A percentile compares a stretch with the other conserved stretches of the same genome.
phyloP scores from a whole-genome alignment of 2,329 filamentous ascomycete genomes.

The Botryotinia convoluta region DNA sequence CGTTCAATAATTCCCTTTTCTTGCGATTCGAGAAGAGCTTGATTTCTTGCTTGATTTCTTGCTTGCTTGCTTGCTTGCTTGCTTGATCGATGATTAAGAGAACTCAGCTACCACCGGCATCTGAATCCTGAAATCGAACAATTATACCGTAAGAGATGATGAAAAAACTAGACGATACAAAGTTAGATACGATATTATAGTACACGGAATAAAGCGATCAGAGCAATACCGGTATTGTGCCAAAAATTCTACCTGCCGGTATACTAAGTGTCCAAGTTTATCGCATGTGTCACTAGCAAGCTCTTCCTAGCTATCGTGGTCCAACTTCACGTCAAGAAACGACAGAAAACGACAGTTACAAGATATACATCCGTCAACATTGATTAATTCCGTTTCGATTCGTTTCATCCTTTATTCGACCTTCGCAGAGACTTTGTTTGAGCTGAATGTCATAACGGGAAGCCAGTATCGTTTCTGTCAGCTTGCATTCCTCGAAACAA shows the following conservation, averaged over 20 bases:
- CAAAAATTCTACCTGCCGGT: neutral
- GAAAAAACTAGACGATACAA: neutral
- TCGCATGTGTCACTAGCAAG: neutral
- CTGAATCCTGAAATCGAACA: neutral
- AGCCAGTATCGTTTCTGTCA: neutral
- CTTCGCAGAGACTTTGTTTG: neutral
- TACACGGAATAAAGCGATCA: neutral
- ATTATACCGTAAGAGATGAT: neutral
- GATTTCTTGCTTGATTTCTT: neutral
- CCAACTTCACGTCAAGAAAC: neutral
- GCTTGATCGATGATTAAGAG: neutral
- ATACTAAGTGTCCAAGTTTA: neutral
- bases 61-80: neutral
- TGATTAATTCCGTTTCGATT: too few relatives aligned
- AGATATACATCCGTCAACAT: too few relatives aligned
- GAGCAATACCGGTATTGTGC: neutral
- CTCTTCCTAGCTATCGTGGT: neutral
- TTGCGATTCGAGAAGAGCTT: too few relatives aligned
- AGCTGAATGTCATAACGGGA: neutral
- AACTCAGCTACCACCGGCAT: neutral
- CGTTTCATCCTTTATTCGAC: too few relatives aligned
- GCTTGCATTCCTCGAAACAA: slow-evolving; percentile 2
- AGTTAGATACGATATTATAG: slow-evolving; percentile 3
- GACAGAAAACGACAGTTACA: neutral
- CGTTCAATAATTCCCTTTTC: neutral